Conservation (phyloP, 169 alveolate genomes). For the Cryptosporidium felis region DNA sequence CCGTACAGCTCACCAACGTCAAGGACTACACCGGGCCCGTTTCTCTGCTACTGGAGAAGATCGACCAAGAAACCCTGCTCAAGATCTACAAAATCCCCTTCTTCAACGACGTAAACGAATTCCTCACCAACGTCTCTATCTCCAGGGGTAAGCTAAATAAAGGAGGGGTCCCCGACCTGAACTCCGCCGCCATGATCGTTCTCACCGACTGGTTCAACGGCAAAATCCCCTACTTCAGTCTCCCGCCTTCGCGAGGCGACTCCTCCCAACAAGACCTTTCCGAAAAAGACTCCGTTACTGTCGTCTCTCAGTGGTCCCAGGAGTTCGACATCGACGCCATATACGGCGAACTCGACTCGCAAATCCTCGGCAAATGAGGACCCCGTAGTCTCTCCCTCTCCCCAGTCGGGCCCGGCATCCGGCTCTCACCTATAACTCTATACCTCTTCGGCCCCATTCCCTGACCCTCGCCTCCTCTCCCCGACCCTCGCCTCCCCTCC, state of each 20-base stretch:
- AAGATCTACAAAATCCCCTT: constrained; percentile 81
- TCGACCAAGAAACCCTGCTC: constrained; percentile 79
- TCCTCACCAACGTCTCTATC: constrained; percentile 77
- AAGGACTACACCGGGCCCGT: constrained; percentile 89
- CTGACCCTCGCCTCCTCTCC: too few species aligned
- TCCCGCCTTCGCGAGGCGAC: constrained; percentile 85
- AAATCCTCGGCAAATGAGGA: too few species aligned
- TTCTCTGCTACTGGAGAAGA: constrained; percentile 81
- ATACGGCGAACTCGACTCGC: constrained; percentile 25
- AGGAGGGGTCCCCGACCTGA: constrained; percentile 89
- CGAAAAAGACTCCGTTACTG: constrained; percentile 27
- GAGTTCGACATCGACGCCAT: constrained; percentile 47
- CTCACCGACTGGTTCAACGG: constrained; percentile 89
- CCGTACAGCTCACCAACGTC: constrained; percentile 87
- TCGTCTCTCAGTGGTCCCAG: constrained; percentile 54
- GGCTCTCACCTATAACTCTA: too few species aligned
- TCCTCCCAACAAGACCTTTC: not conserved
- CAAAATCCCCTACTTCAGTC: constrained; percentile 84
- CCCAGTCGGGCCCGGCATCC: too few species aligned
- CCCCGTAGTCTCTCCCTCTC: too few species aligned
- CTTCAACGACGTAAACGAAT: constrained; percentile 76
- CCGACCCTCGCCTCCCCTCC: too few species aligned
- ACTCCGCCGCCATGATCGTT: constrained; percentile 88
- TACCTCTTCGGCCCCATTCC: too few species aligned
- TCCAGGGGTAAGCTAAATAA: constrained; percentile 83